Conservation (phyloP, 768 basidiomycete species). For the Hericium coralloides region DNA sequence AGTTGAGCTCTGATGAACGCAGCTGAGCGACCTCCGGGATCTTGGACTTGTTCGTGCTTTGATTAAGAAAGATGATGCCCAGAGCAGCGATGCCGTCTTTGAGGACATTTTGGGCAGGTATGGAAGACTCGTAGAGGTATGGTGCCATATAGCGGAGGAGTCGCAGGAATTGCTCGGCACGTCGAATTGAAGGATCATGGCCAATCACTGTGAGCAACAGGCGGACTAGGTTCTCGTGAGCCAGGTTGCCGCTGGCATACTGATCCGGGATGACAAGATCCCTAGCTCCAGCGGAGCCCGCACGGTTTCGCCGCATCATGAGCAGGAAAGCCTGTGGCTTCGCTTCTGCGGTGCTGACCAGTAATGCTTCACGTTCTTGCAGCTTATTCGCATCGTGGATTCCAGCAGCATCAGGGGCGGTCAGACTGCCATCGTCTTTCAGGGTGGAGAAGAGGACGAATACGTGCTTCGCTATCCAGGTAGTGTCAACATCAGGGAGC, state of each 20-base stretch:
- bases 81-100: slow-evolving; percentile 65
- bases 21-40: slow-evolving; percentile 24
- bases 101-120: slow-evolving; percentile 43
- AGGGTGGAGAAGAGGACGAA: slow-evolving; percentile 53
- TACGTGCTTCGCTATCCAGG: slow-evolving; percentile 48
- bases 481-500: slow-evolving; percentile 36
- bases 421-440: slow-evolving; percentile 29
- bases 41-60: slow-evolving; percentile 36
- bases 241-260: slow-evolving; percentile 47
- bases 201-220: slow-evolving; percentile 76
- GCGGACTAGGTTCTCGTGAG: slow-evolving; percentile 57
- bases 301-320: slow-evolving; percentile 34
- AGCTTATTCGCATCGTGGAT: slow-evolving; percentile 54
- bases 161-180: slow-evolving; percentile 62
- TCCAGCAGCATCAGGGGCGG: slow-evolving; percentile 50
- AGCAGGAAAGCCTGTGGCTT: slow-evolving; percentile 63
- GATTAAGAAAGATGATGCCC: slow-evolving; percentile 41
- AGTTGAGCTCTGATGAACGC: slow-evolving; percentile 20
- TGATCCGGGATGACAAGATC: slow-evolving; percentile 43
- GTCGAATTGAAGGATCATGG: slow-evolving; percentile 55
- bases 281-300: slow-evolving; percentile 12
- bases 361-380: slow-evolving; percentile 63
- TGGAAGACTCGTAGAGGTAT: slow-evolving; percentile 47
- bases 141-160: slow-evolving; percentile 50
- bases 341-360: slow-evolving; percentile 63